Conservation (phyloP, 2,329 filamentous ascomycete genomes). For the Colletotrichum sp. region DNA sequence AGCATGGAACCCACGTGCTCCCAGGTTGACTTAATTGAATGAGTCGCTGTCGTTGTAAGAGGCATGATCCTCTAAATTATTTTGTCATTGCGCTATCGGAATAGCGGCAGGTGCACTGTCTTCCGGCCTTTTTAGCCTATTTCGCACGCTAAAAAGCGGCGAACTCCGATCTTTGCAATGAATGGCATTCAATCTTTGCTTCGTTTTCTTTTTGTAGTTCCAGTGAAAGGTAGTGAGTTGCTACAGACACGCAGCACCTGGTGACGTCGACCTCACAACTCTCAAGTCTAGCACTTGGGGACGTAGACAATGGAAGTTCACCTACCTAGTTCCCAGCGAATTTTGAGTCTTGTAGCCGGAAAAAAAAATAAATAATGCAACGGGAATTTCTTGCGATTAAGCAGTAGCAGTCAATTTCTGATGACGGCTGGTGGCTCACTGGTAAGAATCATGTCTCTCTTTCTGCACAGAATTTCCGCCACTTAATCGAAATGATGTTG, state of each 20-base stretch:
- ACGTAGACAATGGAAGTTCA: rapidly evolving
- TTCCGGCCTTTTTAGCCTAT: not conserved
- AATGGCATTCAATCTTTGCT: too few relatives aligned
- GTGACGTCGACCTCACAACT: rapidly evolving
- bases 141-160: not conserved
- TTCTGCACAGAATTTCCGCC: not conserved
- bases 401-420: rapidly evolving
- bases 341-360: not conserved
- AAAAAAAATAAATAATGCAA: rapidly evolving
- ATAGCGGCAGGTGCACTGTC: not conserved
- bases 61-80: not conserved
- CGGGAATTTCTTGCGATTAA: not conserved
- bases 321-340: not conserved
- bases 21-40: not conserved
- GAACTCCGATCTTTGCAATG: not conserved
- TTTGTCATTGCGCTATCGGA: not conserved
- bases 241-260: not conserved
- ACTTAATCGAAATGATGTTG: rapidly evolving
- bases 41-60: rapidly evolving
- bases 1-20: not conserved
- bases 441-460: not conserved
- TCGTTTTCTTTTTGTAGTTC: too few relatives aligned
- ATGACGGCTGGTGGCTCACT: rapidly evolving
- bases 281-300: not conserved
- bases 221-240: not conserved